Percentiles rank a stretch among this genome's conserved stretches.
Conservation (phyloP, 495 filamentous ascomycete species). For the Aspergillus ellipticus region DNA sequence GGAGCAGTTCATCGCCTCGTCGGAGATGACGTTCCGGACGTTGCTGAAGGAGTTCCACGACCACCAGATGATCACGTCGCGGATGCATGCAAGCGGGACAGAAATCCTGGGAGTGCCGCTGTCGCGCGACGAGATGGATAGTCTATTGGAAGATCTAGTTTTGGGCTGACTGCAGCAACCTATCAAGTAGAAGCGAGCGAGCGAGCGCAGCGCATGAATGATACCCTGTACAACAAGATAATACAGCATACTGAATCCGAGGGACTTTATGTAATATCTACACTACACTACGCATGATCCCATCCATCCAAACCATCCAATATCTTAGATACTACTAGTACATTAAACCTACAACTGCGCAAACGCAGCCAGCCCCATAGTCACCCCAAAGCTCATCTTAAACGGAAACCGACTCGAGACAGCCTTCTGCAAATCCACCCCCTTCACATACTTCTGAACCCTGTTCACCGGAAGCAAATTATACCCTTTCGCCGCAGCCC, state of each 20-base stretch:
- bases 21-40: conserved; percentile 91
- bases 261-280: not conserved
- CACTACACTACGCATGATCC: too few relatives aligned
- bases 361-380: conserved; percentile 77
- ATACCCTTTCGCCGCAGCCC: conserved; percentile 68
- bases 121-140: conserved; percentile 83
- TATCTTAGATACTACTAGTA: not conserved
- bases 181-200: conserved; percentile 8
- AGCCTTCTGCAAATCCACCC: conserved; percentile 53
- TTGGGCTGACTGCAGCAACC: conserved; percentile 22
- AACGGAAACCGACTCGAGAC: conserved; percentile 68
- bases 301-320: too few relatives aligned
- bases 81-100: conserved; percentile 77
- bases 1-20: conserved; percentile 94
- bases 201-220: not conserved
- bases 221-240: conserved; percentile 30
- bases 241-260: not conserved
- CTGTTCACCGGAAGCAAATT: conserved; percentile 60
- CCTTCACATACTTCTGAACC: conserved; percentile 57
- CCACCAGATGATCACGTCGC: conserved; percentile 89
- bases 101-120: conserved; percentile 85
- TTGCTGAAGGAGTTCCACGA: conserved; percentile 97
- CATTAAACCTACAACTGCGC: conserved; percentile 37
- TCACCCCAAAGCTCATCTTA: conserved; percentile 72
- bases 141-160: conserved; percentile 80